phyloP scores from a whole-genome alignment of 306 rosid species.

The Trifolium dubium region DNA sequence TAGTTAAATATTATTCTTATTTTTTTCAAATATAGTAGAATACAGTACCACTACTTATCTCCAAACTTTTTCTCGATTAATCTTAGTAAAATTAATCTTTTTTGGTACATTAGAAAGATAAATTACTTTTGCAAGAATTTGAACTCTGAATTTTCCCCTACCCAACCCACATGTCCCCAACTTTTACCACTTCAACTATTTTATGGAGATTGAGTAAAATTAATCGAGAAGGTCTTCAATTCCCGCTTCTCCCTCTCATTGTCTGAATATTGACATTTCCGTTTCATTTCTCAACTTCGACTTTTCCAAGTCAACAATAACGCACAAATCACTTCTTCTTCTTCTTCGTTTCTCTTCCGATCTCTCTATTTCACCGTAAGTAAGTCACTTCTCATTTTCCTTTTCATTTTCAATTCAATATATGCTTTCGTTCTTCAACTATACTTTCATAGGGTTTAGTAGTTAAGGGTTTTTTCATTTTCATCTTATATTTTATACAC shows the following conservation, averaged over 20 bases:
- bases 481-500: neutral
- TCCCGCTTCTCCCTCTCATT: neutral
- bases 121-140: too few species aligned
- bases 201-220: too few species aligned
- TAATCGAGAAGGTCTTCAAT: neutral
- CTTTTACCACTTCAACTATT: too few species aligned
- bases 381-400: neutral
- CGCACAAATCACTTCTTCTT: neutral
- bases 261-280: neutral
- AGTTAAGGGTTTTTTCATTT: constrained; percentile 1
- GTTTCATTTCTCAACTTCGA: constrained; percentile 34
- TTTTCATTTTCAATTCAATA: neutral
- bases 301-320: constrained; percentile 34
- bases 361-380: constrained; percentile 18
- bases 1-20: too few species aligned
- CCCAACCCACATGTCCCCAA: too few species aligned
- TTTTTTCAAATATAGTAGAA: too few species aligned
- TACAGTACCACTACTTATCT: too few species aligned
- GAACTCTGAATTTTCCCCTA: too few species aligned
- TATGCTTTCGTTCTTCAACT: constrained; percentile 1
- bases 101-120: too few species aligned
- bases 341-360: neutral
- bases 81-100: too few species aligned
- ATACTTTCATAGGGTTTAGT: neutral
- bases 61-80: too few species aligned